Percentiles rank a stretch among this genome's conserved stretches.
phyloP scores from a whole-genome alignment of 164 flowering plant genomes.

The Pachysandra terminalis region DNA sequence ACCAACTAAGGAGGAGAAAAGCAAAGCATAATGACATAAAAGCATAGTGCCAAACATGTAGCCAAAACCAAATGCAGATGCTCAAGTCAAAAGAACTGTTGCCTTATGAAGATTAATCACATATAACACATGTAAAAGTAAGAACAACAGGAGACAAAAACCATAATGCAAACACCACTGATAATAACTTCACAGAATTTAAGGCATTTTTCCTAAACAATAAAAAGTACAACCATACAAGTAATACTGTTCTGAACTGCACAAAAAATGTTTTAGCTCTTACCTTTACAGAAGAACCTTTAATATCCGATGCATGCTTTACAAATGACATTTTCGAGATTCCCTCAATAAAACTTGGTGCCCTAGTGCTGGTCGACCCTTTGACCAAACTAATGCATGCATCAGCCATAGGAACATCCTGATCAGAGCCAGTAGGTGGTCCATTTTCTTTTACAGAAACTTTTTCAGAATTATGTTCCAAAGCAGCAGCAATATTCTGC shows the following conservation, averaged over 20 bases:
- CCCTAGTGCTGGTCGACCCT: constrained; percentile 46
- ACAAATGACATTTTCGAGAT: constrained; percentile 80
- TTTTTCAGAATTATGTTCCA: constrained; percentile 70
- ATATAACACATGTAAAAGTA: background rate
- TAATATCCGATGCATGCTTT: constrained; percentile 78
- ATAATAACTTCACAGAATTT: background rate
- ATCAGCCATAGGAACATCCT: constrained; percentile 89
- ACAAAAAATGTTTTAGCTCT: background rate
- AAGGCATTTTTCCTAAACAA: no score
- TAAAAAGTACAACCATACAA: no score
- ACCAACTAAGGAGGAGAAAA: no score
- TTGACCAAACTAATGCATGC: constrained; percentile 49
- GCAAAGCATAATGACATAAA: background rate
- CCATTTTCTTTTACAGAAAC: constrained; percentile 74
- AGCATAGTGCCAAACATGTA: background rate
- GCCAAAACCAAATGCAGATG: background rate
- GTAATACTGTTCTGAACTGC: no score
- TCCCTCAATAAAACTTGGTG: constrained; percentile 81
- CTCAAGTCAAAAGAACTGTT: background rate
- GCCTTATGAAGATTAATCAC: background rate
- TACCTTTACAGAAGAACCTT: constrained; percentile 94
- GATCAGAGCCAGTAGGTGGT: constrained; percentile 63
- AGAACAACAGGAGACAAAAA: background rate
- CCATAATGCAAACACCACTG: background rate
- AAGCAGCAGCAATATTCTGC: constrained; percentile 59